Conservation (phyloP, 208 protist genomes). For the Trypanosoma vivax region DNA sequence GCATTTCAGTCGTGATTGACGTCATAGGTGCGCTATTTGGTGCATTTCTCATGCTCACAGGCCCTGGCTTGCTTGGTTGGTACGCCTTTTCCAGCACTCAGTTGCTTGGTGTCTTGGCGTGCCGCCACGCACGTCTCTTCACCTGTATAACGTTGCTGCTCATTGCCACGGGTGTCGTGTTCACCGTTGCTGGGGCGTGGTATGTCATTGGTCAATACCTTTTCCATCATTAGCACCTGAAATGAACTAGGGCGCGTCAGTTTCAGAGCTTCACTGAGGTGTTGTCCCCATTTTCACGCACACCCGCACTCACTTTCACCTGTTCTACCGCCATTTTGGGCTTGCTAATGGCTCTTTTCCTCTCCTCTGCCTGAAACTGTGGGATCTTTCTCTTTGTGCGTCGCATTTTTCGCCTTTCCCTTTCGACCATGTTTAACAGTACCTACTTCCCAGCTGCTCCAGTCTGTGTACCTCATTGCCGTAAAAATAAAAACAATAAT, state of each 20-base stretch:
- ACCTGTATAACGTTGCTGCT: conserved; percentile 27
- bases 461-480: no score
- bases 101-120: conserved; percentile 3
- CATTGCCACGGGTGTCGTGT: conserved; percentile 25
- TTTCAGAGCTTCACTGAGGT: no score
- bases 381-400: no score
- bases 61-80: conserved; percentile 46
- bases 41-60: conserved; percentile 56
- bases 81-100: conserved; percentile 33
- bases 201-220: conserved; percentile 24
- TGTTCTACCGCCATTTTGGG: no score
- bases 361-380: no score
- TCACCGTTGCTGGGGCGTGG: conserved; percentile 26
- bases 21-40: conserved; percentile 56
- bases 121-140: conserved; percentile 15
- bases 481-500: no score
- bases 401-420: no score
- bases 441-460: no score
- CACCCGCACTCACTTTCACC: no score
- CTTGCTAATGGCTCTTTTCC: no score
- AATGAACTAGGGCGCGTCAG: background rate
- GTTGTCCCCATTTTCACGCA: no score
- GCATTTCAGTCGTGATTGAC: conserved; percentile 65
- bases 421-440: no score
- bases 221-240: background rate